phyloP scores from a whole-genome alignment of 306 rosid species.

The Vigna mungo region DNA sequence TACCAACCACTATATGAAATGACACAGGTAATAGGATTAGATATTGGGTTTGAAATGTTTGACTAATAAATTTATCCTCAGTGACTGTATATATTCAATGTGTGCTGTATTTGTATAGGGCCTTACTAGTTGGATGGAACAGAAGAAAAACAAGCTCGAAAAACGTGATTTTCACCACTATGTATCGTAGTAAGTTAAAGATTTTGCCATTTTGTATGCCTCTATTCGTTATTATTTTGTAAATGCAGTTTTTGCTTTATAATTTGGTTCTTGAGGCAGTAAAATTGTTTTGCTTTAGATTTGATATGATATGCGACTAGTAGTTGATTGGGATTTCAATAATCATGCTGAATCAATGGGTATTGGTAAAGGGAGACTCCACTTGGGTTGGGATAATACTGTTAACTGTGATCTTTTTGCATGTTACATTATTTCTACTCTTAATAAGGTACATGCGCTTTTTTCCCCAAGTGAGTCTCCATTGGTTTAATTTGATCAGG shows the following conservation, averaged over 20 bases:
- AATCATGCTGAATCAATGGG: slow-evolving; percentile 25
- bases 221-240: slow-evolving; percentile 27
- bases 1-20: slow-evolving; percentile 88
- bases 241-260: slow-evolving; percentile 23
- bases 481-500: slow-evolving; percentile 12
- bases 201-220: slow-evolving; percentile 15
- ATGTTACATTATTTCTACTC: slow-evolving; percentile 25
- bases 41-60: slow-evolving; percentile 40
- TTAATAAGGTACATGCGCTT: not conserved
- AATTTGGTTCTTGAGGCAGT: slow-evolving; percentile 2
- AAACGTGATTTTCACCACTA: slow-evolving; percentile 89
- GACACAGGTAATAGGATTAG: slow-evolving; percentile 69
- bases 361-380: slow-evolving; percentile 2
- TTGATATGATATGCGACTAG: slow-evolving; percentile 23
- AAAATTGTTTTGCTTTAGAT: slow-evolving; percentile 27
- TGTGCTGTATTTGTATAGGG: slow-evolving; percentile 59
- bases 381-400: slow-evolving; percentile 5
- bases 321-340: slow-evolving; percentile 23
- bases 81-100: slow-evolving; percentile 36
- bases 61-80: slow-evolving; percentile 26
- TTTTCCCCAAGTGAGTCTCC: not conserved
- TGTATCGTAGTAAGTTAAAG: slow-evolving; percentile 73
- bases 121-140: slow-evolving; percentile 87
- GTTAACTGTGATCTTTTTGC: slow-evolving; percentile 28
- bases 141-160: slow-evolving; percentile 64